Percentiles rank a stretch among this genome's conserved stretches.
These are phyloP conservation scores for Malus asiatica DNA, from an alignment of 306 rosid genomes.

Conservation along the genomic window DNA sequence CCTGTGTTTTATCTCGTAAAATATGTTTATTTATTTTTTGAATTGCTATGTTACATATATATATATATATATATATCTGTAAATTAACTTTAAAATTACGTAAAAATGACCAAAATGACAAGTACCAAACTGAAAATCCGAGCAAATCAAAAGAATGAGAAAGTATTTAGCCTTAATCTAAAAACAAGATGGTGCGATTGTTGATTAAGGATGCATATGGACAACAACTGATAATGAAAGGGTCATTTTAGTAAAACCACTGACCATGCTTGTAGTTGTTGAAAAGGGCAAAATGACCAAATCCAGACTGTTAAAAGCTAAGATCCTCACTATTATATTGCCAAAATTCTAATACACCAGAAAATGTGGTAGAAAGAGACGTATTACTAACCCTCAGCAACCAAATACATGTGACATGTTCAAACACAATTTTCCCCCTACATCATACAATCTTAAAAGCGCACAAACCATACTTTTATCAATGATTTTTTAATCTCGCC, in stretches of 20 bases:
- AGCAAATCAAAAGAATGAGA: background rate
- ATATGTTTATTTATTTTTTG: background rate
- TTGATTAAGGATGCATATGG: too few species aligned
- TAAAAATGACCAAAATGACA: background rate
- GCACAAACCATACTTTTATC: background rate
- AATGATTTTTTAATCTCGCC: background rate
- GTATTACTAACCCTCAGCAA: constrained; percentile 14
- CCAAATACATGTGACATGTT: constrained; percentile 20
- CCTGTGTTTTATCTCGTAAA: background rate
- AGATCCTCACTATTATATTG: constrained; percentile 1
- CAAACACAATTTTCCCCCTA: background rate
- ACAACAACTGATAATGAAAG: background rate
- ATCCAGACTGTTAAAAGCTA: constrained; percentile 13
- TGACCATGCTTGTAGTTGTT: constrained; percentile 24
- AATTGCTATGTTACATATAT: too few species aligned
- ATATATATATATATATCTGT: too few species aligned
- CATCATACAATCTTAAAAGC: background rate
- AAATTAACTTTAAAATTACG: too few species aligned
- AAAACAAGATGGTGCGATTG: background rate
- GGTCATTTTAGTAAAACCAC: constrained; percentile 24
- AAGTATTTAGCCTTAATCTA: too few species aligned
- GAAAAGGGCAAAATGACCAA: constrained; percentile 23
- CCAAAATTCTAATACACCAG: background rate
- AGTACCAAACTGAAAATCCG: background rate
- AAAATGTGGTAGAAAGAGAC: constrained; percentile 30